Evolutionary conservation across 495 filamentous ascomycete genomes (phyloP), one percentile per base, ranked within the genome.

Genomic region (Aspergillus sclerotioniger): DNA sequence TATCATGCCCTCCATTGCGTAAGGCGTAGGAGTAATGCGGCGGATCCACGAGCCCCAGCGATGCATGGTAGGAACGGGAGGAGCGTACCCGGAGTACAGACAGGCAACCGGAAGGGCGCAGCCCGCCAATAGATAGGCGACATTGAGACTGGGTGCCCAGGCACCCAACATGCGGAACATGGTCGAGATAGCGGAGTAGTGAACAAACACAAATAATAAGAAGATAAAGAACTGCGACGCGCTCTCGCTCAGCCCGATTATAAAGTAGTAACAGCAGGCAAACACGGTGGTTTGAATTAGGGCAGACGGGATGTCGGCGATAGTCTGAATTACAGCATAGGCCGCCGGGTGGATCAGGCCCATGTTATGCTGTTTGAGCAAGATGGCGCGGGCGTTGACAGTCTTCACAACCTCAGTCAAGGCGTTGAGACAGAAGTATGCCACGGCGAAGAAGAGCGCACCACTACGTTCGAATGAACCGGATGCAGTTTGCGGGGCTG

Each of bases 141-240:
- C 89, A 91, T 63, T 94, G 90, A 58, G 94, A 94, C 59, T 91
- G 89, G 0, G 90, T 89, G 56, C 87, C 89, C 12, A 94, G 54
- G 63, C 88, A 92, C 17, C 85, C 90, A 12, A 91, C 82, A 0
- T 89, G 58, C 90, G 75, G 81, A 92, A 92, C 64, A 90, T 87
- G 7, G 92, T 77, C 0, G 89, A 90, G 87, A 92, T 91, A 3
- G 84, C 82, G 39, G 90, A 74, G 60, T 91, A 92, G 4, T 84
- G 87, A 3, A 79, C 80, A 5, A 90, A 71, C 43, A 91, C 85
- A 51, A 91, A 68, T 51, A 93, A 72, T 54, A 82, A 82, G 63
- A 90, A 93, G n/a, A 74, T 88, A 72, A 92, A 92, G 72, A 93
- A 93, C 10, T 86, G 82, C 0, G 89, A 89, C 10, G 86, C 84